Percentiles rank a stretch among this genome's conserved stretches.
These are phyloP conservation scores for Colletotrichum spinosum DNA, from an alignment of 2,329 filamentous ascomycete genomes.

Conservation along the genomic window DNA sequence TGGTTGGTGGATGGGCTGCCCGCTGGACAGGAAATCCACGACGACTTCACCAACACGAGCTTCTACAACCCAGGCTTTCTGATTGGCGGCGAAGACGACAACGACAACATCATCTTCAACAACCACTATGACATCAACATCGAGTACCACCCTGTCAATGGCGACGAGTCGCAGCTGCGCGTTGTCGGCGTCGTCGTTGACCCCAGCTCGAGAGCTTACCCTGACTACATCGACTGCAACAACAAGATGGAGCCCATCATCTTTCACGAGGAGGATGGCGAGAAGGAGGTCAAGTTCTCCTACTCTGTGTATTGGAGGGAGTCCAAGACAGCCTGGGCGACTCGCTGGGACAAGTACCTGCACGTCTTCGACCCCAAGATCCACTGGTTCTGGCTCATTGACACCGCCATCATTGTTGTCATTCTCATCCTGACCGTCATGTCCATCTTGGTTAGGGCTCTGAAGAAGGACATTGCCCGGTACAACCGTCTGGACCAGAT, in stretches of 20 bases:
- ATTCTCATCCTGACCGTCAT: constrained; percentile 92
- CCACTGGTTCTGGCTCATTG: constrained; percentile 97
- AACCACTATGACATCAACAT: constrained; percentile 97
- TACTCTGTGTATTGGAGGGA: constrained; percentile 93
- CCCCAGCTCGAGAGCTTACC: constrained; percentile 76
- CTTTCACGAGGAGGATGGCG: constrained; percentile 66
- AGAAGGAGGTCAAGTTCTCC: constrained; percentile 78
- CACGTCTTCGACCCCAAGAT: constrained; percentile 98
- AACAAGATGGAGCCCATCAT: constrained; percentile 67
- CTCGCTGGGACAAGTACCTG: constrained; percentile 98
- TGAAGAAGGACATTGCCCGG: constrained; percentile 94
- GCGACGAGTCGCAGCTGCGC: constrained; percentile 75
- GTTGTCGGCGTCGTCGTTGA: constrained; percentile 94
- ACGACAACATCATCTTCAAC: constrained; percentile 75
- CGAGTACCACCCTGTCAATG: constrained; percentile 87
- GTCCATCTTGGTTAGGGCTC: constrained; percentile 88
- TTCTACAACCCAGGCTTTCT: constrained; percentile 95
- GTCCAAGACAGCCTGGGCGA: constrained; percentile 91
- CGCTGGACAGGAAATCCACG: constrained; percentile 84
- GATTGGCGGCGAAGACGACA: constrained; percentile 71
- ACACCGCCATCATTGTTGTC: constrained; percentile 93
- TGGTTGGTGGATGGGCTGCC: constrained; percentile 96
- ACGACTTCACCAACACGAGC: constrained; percentile 78
- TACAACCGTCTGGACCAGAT: constrained; percentile 96
- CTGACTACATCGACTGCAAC: constrained; percentile 73